These are phyloP conservation scores for Salisapilia sapeloensis DNA, from an alignment of 352 stramenopile species.

Conservation along the genomic window DNA sequence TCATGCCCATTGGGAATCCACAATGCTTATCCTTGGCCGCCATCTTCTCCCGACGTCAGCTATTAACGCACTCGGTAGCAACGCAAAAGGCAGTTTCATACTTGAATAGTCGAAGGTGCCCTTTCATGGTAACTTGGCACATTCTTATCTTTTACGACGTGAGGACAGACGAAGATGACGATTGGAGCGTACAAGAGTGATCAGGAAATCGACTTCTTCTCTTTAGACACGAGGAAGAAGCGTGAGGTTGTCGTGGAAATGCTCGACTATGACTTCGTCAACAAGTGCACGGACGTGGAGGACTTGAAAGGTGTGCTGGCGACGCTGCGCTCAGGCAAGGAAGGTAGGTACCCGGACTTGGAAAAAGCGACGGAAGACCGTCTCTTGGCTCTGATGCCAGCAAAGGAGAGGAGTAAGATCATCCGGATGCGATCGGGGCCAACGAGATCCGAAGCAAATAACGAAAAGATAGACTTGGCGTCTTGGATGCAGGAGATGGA, in stretches of 20 bases:
- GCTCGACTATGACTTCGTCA: slow-evolving; percentile 87
- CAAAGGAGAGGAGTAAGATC: slow-evolving; percentile 61
- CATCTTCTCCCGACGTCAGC: no score
- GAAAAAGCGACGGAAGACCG: slow-evolving; percentile 63
- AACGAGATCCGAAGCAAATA: slow-evolving; percentile 26
- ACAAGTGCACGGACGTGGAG: slow-evolving; percentile 59
- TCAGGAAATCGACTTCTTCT: slow-evolving; percentile 50
- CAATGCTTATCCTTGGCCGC: no score
- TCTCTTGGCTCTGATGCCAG: slow-evolving; percentile 63
- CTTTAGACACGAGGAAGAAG: slow-evolving; percentile 49
- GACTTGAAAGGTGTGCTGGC: slow-evolving; percentile 79
- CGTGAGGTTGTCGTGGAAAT: slow-evolving; percentile 69
- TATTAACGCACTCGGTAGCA: no score
- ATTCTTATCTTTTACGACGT: no score
- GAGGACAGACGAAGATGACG: no score
- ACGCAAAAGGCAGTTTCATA: no score
- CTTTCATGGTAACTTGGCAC: no score
- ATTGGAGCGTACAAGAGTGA: slow-evolving; percentile 5
- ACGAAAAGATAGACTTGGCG: slow-evolving; percentile 38
- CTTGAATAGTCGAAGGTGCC: no score
- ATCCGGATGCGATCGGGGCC: slow-evolving; percentile 37
- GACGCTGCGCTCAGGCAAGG: slow-evolving; percentile 73
- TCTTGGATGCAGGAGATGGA: slow-evolving; percentile 49
- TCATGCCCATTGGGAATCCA: neutral
- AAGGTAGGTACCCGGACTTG: slow-evolving; percentile 81